Conservation (phyloP, 352 stramenopile genomes). For the Phytophthora brassicae region DNA sequence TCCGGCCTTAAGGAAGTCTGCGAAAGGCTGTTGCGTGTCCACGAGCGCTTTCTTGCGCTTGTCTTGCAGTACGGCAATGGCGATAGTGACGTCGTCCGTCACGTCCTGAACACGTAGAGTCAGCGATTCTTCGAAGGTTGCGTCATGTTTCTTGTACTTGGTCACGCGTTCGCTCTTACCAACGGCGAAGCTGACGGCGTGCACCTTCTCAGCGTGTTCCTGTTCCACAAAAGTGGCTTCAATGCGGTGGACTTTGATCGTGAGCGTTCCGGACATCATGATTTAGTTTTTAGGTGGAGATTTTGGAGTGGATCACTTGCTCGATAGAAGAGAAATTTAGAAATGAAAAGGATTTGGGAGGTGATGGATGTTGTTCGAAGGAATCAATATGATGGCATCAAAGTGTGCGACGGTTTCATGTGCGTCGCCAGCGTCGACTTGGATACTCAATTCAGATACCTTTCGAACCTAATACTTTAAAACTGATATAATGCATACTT, state of each 20-base stretch:
- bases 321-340: conserved; percentile 19
- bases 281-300: background rate
- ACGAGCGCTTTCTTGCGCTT: conserved; percentile 44
- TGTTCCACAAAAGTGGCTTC: conserved; percentile 27
- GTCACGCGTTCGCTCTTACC: conserved; percentile 19
- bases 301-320: conserved; percentile 1
- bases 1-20: conserved; percentile 31
- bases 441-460: background rate
- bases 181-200: conserved; percentile 21
- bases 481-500: no score
- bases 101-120: conserved; percentile 36
- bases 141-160: conserved; percentile 23
- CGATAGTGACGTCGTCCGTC: conserved; percentile 29
- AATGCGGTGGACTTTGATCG: conserved; percentile 32
- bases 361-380: no score
- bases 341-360: conserved; percentile 28
- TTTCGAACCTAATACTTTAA: no score
- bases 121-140: conserved; percentile 33
- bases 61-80: conserved; percentile 44
- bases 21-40: conserved; percentile 28
- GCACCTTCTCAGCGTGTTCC: conserved; percentile 16
- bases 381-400: no score
- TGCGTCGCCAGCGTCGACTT: conserved; percentile 15
- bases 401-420: conserved; percentile 11
- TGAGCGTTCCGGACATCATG: conserved; percentile 36